Evolutionary conservation across 2,329 filamentous ascomycete genomes (phyloP), one percentile per base, ranked within the genome.

Genomic region (Calonectria honghensis): DNA sequence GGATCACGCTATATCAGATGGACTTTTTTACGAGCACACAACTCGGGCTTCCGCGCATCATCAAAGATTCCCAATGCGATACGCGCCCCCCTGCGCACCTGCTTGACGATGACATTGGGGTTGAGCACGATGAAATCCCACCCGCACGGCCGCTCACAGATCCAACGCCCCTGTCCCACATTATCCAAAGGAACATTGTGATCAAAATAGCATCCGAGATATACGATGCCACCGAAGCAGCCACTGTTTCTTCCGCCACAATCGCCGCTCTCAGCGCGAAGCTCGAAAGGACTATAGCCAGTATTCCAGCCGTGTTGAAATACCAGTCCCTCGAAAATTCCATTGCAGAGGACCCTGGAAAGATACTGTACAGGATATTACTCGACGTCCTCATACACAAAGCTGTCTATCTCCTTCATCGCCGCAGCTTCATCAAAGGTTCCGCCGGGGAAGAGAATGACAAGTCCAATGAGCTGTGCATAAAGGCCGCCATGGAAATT

Each of bases 1-100:
- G 75, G 77, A 76, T 74, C 50, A 64, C 67, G 2, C 32, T 79
- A 2, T 76, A 79, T n/a, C 75, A 76, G 27, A 72, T 77, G 68
- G 70, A 79, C 24, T 79, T 78, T 31, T 79, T 79, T 24, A 79
- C 75, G 1, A 79, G 75, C 57, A 76, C 73, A 4, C 76, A 79
- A 39, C 61, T 76, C 5, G 72, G 77, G 31, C 52, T 79, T 3
- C 77, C 77, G 6, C 75, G 75, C n/a, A 73, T 79, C 16, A 75
- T 75, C 29, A 78, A 79, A 16, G 75, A 79, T 35, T 71, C 72
- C 9, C 77, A 76, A 35, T 79, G 73, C 41, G 74, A 78, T 52
- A 63, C 75, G 31, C 57, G 14, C 2, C 74, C 69, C 3, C 75
- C 77, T 6, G 67, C 75, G 1, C 66, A 73, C 50, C 52, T 73